Percentiles rank a stretch among this genome's conserved stretches.
Evolutionary conservation across 116 monocot genomes (phyloP).

Genomic region (Posidonia oceanica): DNA sequence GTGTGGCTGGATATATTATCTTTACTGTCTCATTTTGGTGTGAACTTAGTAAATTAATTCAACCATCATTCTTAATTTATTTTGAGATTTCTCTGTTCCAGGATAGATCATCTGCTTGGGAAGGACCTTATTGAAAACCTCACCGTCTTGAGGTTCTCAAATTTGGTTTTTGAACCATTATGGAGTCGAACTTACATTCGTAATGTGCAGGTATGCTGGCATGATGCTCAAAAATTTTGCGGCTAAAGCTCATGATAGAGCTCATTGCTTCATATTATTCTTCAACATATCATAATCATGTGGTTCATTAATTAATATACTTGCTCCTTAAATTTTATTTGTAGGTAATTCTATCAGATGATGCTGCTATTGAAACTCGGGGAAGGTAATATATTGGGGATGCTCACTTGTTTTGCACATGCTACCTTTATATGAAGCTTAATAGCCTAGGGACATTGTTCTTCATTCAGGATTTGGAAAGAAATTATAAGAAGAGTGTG

Average conservation of each 20-base stretch:
- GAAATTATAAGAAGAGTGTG: too few relatives aligned
- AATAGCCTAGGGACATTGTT: too few relatives aligned
- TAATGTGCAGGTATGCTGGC: constrained; percentile 63
- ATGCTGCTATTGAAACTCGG: constrained; percentile 54
- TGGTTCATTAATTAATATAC: background rate
- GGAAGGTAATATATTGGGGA: constrained; percentile 40
- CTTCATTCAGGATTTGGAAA: too few relatives aligned
- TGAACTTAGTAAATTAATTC: too few relatives aligned
- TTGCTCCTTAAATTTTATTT: constrained; percentile 1
- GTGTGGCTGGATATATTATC: too few relatives aligned
- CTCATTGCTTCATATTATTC: background rate
- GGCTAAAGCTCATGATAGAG: background rate
- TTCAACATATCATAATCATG: background rate
- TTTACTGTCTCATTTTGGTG: too few relatives aligned
- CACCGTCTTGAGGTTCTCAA: constrained; percentile 81
- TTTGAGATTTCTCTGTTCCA: constrained; percentile 20
- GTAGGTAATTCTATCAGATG: constrained; percentile 79
- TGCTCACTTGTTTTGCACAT: background rate
- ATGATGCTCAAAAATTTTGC: background rate
- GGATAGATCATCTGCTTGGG: constrained; percentile 88
- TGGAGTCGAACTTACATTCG: constrained; percentile 84
- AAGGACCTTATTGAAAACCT: constrained; percentile 86
- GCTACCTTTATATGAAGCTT: background rate
- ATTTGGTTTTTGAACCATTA: constrained; percentile 83
- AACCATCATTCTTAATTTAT: background rate